Conservation (phyloP, 169 alveolate genomes). For the Plasmodium gaboni region DNA sequence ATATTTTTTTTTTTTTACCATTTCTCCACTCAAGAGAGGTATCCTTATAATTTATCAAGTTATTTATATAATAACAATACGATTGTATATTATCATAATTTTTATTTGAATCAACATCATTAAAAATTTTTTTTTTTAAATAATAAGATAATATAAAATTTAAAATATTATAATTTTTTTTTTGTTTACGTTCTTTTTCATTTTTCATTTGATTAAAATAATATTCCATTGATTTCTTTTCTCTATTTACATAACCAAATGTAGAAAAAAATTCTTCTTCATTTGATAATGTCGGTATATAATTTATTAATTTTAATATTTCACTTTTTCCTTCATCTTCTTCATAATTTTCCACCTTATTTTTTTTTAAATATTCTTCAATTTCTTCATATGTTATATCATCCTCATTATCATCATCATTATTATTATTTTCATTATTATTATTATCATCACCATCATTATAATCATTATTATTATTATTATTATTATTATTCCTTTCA, state of each 20-base stretch:
- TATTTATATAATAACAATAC: constrained; percentile 47
- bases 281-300: constrained; percentile 45
- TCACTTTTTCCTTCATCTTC: constrained; percentile 69
- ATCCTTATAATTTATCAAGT: constrained; percentile 12
- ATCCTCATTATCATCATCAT: constrained; percentile 19
- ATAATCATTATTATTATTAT: background rate
- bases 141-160: constrained; percentile 52
- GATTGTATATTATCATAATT: constrained; percentile 53
- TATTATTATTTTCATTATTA: background rate
- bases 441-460: background rate
- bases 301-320: constrained; percentile 60
- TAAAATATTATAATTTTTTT: constrained; percentile 56
- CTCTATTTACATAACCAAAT: constrained; percentile 39
- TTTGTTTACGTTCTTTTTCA: constrained; percentile 44
- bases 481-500: background rate
- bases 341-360: constrained; percentile 32
- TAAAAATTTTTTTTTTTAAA: constrained; percentile 18
- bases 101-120: constrained; percentile 8
- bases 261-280: constrained; percentile 65
- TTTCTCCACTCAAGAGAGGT: background rate
- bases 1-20: constrained; percentile 12
- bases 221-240: constrained; percentile 65
- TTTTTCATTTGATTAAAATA: constrained; percentile 69
- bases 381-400: constrained; percentile 73
- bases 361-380: constrained; percentile 67